phyloP scores from a whole-genome alignment of 2,329 filamentous ascomycete species.

The Sordariomycetes sp. region DNA sequence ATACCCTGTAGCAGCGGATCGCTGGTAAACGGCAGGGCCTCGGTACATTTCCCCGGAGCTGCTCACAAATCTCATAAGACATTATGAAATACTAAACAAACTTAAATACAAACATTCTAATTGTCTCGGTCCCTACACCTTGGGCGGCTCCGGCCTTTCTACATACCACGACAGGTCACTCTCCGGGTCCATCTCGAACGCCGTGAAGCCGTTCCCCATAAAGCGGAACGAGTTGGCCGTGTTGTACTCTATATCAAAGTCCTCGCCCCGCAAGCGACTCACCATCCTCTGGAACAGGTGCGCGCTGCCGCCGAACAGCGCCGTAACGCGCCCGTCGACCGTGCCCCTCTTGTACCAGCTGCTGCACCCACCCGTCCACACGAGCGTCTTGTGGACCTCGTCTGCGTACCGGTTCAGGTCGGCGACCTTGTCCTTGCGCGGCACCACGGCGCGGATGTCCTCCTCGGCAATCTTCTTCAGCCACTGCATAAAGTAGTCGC shows the following conservation, averaged over 20 bases:
- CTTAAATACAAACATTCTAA: no score
- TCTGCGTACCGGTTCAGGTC: constrained; percentile 38
- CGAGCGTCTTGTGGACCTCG: constrained; percentile 28
- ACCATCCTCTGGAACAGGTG: constrained; percentile 23
- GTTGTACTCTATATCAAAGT: constrained; percentile 34
- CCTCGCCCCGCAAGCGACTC: constrained; percentile 29
- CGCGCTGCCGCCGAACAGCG: constrained; percentile 30
- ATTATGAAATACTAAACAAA: no score
- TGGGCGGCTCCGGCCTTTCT: constrained; percentile 8
- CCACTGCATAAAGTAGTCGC: constrained; percentile 15
- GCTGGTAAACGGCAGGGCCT: no score
- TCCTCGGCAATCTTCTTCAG: constrained; percentile 14
- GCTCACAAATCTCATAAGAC: no score
- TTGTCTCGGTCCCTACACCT: no score
- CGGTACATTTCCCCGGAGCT: no score
- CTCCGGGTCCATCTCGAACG: constrained; percentile 21
- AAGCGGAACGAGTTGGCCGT: constrained; percentile 31
- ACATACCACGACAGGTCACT: constrained; percentile 18
- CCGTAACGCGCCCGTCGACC: constrained; percentile 29
- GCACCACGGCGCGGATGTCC: constrained; percentile 28
- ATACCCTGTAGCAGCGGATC: no score
- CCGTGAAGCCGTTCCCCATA: constrained; percentile 36
- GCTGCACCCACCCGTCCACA: constrained; percentile 27
- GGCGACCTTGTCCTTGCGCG: constrained; percentile 31
- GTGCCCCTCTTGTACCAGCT: constrained; percentile 37